Conservation (phyloP, 1,284 basidiomycete species). For the Wolfiporia cocos region DNA sequence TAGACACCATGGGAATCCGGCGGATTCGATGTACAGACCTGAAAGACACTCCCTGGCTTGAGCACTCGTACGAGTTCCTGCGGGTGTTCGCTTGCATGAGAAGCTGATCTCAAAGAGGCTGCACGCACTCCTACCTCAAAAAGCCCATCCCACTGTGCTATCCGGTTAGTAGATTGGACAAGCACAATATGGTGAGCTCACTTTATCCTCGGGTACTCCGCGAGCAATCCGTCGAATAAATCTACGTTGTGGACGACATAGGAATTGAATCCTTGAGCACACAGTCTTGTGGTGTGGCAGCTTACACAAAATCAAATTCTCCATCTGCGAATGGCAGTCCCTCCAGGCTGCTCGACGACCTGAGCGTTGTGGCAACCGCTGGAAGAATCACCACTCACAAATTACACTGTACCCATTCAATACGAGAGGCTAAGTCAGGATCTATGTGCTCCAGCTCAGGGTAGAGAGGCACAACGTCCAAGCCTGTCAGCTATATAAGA, state of each 20-base stretch:
- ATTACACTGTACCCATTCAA: conserved; percentile 66
- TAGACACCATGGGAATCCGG: not conserved
- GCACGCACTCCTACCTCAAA: conserved; percentile 49
- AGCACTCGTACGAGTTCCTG: conserved; percentile 58
- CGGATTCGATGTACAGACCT: too few relatives aligned
- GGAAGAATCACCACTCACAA: conserved; percentile 40
- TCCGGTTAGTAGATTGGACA: conserved; percentile 6
- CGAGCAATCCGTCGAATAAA: conserved; percentile 62
- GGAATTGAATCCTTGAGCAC: not conserved
- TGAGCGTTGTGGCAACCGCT: conserved; percentile 1
- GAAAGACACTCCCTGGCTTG: conserved; percentile 61
- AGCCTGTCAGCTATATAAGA: conserved; percentile 32
- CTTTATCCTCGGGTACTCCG: conserved; percentile 69
- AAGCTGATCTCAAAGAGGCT: too few relatives aligned
- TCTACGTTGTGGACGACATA: conserved; percentile 25
- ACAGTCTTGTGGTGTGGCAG: conserved; percentile 11
- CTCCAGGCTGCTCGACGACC: conserved; percentile 43
- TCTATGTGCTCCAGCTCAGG: conserved; percentile 52
- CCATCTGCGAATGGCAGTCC: conserved; percentile 60
- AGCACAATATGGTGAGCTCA: conserved; percentile 21
- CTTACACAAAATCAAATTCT: conserved; percentile 71
- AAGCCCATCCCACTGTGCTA: conserved; percentile 50
- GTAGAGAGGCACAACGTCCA: conserved; percentile 64
- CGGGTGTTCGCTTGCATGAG: conserved; percentile 5
- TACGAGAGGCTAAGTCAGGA: conserved; percentile 47